These are phyloP conservation scores for Globisporangium parvum DNA, from an alignment of 352 stramenopile species.

Conservation along the genomic window DNA sequence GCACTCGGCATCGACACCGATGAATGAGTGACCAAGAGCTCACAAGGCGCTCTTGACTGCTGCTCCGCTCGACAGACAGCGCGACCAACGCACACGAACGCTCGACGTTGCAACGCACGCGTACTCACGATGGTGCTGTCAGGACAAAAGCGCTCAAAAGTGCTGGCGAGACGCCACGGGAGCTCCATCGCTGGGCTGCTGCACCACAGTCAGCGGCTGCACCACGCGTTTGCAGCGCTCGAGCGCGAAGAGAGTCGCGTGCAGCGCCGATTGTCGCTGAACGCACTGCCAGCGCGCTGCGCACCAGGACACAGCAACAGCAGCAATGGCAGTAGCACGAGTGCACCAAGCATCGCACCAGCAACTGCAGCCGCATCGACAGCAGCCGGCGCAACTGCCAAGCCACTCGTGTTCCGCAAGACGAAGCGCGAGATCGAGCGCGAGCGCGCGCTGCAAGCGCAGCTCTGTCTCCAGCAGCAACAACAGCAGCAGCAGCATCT, in stretches of 20 bases:
- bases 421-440: slow-evolving; percentile 48
- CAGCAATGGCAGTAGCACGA: background rate
- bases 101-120: background rate
- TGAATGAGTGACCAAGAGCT: too few relatives aligned
- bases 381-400: slow-evolving; percentile 13
- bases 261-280: slow-evolving; percentile 12
- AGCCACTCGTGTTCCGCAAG: slow-evolving; percentile 43
- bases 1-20: too few relatives aligned
- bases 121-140: background rate
- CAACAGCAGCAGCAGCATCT: slow-evolving; percentile 14
- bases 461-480: slow-evolving; percentile 10
- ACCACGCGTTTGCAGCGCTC: slow-evolving; percentile 23
- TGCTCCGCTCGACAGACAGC: too few relatives aligned
- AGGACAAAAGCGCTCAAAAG: slow-evolving; percentile 29
- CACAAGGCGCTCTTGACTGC: too few relatives aligned
- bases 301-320: slow-evolving; percentile 5
- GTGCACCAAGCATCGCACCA: slow-evolving; percentile 2
- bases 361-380: slow-evolving; percentile 3
- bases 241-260: slow-evolving; percentile 33
- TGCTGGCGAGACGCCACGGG: slow-evolving; percentile 27
- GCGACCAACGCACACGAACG: background rate
- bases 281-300: slow-evolving; percentile 9
- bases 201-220: slow-evolving; percentile 29
- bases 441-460: slow-evolving; percentile 22
- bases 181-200: slow-evolving; percentile 25